Conservation (phyloP, 768 basidiomycete species). For the Steccherinum ochraceum region DNA sequence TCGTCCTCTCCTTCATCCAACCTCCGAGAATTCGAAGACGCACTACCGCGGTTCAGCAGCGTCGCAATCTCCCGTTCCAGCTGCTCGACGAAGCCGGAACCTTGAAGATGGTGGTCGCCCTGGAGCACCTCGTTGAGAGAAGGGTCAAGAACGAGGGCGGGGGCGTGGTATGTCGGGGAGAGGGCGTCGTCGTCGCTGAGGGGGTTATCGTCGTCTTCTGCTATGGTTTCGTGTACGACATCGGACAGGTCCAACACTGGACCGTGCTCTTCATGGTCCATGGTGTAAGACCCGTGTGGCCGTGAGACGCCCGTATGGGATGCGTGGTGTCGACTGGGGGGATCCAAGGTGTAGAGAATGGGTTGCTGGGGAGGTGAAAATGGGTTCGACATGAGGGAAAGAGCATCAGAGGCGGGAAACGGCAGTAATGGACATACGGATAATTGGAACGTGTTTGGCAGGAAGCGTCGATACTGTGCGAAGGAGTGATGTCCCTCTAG, state of each 20-base stretch:
- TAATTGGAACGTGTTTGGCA: too few species aligned
- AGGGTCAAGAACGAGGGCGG: conserved; percentile 3
- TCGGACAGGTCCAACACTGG: conserved; percentile 72
- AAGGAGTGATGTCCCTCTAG: too few species aligned
- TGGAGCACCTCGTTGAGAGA: conserved; percentile 1
- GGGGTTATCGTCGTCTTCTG: conserved; percentile 41
- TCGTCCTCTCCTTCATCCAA: conserved; percentile 27
- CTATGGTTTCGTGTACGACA: conserved; percentile 73
- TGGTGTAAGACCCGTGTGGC: conserved; percentile 13
- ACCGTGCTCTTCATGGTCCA: conserved; percentile 48
- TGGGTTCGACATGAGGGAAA: too few species aligned
- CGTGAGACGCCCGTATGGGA: too few species aligned
- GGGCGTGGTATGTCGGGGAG: conserved; percentile 8
- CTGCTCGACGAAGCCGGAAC: conserved; percentile 44
- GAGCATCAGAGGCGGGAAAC: too few species aligned
- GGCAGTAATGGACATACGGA: too few species aligned
- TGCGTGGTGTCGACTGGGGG: background rate
- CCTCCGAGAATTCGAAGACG: too few species aligned
- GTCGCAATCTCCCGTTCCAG: conserved; percentile 74
- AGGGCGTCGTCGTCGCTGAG: conserved; percentile 19
- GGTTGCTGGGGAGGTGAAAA: too few species aligned
- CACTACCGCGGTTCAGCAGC: conserved; percentile 68
- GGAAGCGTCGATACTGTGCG: too few species aligned
- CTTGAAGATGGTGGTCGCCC: conserved; percentile 7
- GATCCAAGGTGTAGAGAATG: too few species aligned